A percentile compares a stretch with the other conserved stretches of the same genome.
phyloP scores from a whole-genome alignment of 257 asterid species.

The Solanum tarijense region DNA sequence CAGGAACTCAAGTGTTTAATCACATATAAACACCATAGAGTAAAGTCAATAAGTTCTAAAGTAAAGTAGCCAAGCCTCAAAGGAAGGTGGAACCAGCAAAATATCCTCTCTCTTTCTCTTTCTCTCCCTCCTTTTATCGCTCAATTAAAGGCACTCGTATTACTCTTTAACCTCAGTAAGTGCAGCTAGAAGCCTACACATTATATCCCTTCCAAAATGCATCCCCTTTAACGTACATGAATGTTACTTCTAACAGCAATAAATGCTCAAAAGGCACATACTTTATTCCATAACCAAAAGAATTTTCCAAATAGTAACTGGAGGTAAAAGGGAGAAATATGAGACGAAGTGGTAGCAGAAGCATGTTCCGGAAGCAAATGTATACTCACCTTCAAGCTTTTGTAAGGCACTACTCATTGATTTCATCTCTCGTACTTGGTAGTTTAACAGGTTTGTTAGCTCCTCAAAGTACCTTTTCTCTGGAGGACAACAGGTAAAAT shows the following conservation, averaged over 20 bases:
- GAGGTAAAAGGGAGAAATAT: neutral
- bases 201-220: neutral
- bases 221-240: neutral
- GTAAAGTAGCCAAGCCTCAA: neutral
- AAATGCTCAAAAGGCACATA: neutral
- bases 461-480: slow-evolving; percentile 79
- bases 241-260: neutral
- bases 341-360: neutral
- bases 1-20: neutral
- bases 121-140: neutral
- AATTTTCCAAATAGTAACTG: neutral
- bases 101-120: neutral
- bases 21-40: neutral
- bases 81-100: neutral
- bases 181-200: neutral
- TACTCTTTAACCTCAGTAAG: neutral
- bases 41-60: neutral
- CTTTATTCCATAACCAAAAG: neutral
- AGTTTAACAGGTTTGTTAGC: slow-evolving; percentile 55
- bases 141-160: neutral
- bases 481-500: neutral
- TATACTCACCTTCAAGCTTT: slow-evolving; percentile 54
- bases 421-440: slow-evolving; percentile 80
- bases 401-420: slow-evolving; percentile 60
- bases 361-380: slow-evolving; percentile 5